Conservation (phyloP, 345 rosid genomes). For the Geranium brycei region DNA sequence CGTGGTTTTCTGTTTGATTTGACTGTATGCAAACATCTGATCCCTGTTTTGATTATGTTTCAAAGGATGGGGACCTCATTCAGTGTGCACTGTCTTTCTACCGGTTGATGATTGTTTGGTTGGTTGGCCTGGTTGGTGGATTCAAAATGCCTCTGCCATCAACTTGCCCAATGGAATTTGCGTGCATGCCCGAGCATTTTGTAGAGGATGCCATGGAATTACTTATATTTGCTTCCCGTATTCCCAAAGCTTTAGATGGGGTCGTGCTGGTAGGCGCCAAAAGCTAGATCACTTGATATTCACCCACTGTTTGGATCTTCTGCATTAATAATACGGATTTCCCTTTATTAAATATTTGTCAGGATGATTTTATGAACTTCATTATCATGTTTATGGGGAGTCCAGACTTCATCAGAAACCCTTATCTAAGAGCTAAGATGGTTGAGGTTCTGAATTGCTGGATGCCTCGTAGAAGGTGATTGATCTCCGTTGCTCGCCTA, state of each 20-base stretch:
- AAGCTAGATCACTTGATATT: background rate
- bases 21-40: background rate
- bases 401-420: conserved; percentile 74
- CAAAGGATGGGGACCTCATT: conserved; percentile 64
- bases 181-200: conserved; percentile 97
- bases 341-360: conserved; percentile 15
- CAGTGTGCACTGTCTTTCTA: conserved; percentile 80
- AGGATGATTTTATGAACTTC: conserved; percentile 99
- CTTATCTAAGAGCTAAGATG: conserved; percentile 97
- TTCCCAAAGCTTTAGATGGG: conserved; percentile 87
- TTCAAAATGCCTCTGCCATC: conserved; percentile 86
- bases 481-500: conserved; percentile 1
- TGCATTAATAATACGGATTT: background rate
- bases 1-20: background rate
- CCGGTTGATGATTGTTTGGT: conserved; percentile 79
- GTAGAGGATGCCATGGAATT: conserved; percentile 97
- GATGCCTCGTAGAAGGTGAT: conserved; percentile 90
- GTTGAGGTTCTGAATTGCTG: conserved; percentile 98
- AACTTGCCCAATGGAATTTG: conserved; percentile 81
- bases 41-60: conserved; percentile 3
- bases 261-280: conserved; percentile 46
- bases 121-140: conserved; percentile 84
- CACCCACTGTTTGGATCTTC: background rate
- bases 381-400: conserved; percentile 97
- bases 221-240: conserved; percentile 80